These are phyloP conservation scores for Middelhovenomyces tepae DNA, from an alignment of 805 yeast species.

Conservation along the genomic window DNA sequence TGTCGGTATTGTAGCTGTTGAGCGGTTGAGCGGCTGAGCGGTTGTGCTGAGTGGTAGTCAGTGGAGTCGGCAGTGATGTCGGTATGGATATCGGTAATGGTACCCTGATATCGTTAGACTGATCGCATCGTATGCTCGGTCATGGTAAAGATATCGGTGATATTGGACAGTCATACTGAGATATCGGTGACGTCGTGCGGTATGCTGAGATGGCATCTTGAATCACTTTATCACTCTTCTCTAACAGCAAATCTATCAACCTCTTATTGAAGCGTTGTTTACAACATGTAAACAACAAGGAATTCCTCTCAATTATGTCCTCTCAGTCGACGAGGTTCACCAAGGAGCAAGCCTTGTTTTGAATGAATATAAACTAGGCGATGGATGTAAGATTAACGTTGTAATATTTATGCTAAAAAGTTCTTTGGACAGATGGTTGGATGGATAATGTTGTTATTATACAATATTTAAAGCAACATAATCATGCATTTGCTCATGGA, in stretches of 20 bases:
- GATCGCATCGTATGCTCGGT: too few relatives aligned
- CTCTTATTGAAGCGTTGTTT: background rate
- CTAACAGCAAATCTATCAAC: constrained; percentile 1
- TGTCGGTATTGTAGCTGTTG: too few relatives aligned
- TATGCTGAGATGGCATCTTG: too few relatives aligned
- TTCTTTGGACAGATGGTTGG: constrained; percentile 13
- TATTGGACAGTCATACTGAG: too few relatives aligned
- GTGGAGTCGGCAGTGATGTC: too few relatives aligned
- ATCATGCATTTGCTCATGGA: constrained; percentile 8
- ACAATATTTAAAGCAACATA: constrained; percentile 7
- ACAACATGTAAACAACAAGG: background rate
- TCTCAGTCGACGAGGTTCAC: constrained; percentile 13
- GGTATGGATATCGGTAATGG: too few relatives aligned
- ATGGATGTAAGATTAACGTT: constrained; percentile 6
- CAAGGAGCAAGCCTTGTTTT: constrained; percentile 15
- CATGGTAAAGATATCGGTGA: too few relatives aligned
- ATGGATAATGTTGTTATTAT: constrained; percentile 10
- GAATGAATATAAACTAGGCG: constrained; percentile 17
- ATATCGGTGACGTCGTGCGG: too few relatives aligned
- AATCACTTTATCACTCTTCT: background rate
- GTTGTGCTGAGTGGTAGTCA: too few relatives aligned
- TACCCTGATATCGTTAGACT: too few relatives aligned
- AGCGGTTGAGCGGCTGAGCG: too few relatives aligned
- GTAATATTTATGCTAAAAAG: background rate
- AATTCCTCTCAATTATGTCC: constrained; percentile 8